Evolutionary conservation across 2,329 filamentous ascomycete genomes (phyloP).

Genomic region (Xylaria hypoxylon): DNA sequence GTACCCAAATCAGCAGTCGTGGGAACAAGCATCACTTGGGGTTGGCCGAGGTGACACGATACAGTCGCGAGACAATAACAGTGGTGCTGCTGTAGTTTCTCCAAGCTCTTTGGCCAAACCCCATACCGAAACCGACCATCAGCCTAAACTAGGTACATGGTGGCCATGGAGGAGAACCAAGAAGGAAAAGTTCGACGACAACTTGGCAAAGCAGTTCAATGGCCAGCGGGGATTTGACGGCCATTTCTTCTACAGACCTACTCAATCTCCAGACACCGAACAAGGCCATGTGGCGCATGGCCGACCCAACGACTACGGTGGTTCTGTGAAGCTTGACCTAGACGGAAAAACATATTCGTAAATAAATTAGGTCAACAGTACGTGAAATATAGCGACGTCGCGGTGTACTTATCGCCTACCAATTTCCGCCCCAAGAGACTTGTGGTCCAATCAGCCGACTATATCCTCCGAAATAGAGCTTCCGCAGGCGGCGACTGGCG

Average conservation of each 20-base stretch:
- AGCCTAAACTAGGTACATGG: conserved; percentile 13
- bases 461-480: conserved; percentile 35
- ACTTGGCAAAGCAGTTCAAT: conserved; percentile 35
- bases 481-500: conserved; percentile 41
- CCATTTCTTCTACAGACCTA: conserved; percentile 31
- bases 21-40: not conserved
- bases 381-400: conserved; percentile 45
- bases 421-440: conserved; percentile 41
- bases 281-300: conserved; percentile 21
- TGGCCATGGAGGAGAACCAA: conserved; percentile 26
- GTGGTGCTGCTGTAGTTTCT: not conserved
- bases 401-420: conserved; percentile 46
- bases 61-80: not conserved
- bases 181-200: conserved; percentile 27
- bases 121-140: not conserved
- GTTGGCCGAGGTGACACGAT: not conserved
- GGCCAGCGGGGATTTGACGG: conserved; percentile 33
- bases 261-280: conserved; percentile 20
- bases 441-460: conserved; percentile 41
- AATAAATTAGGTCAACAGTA: no score
- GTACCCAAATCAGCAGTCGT: conserved; percentile 5
- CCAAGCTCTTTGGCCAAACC: not conserved
- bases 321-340: conserved; percentile 14
- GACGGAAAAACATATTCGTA: conserved; percentile 40
- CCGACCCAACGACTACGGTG: conserved; percentile 32